phyloP scores from a whole-genome alignment of 495 filamentous ascomycete genomes.

The Aspergillus sclerotioniger region DNA sequence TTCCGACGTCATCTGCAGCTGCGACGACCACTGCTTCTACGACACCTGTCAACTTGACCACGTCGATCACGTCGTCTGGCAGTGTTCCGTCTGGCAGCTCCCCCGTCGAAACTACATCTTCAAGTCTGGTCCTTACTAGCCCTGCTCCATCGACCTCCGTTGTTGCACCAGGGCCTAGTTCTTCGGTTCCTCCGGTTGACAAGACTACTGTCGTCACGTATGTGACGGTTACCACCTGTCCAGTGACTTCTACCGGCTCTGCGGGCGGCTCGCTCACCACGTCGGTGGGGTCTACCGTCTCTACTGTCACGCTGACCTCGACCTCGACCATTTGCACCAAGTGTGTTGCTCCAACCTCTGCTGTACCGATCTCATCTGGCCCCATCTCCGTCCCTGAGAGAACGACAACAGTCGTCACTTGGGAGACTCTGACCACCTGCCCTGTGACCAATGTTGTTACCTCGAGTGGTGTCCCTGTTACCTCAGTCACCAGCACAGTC shows the following conservation, averaged over 20 bases:
- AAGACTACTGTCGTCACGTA: conserved; percentile 26
- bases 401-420: conserved; percentile 31
- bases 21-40: conserved; percentile 9
- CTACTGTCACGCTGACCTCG: conserved; percentile 28
- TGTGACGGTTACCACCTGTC: conserved; percentile 28
- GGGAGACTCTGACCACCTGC: conserved; percentile 43
- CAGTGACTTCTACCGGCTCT: conserved; percentile 32
- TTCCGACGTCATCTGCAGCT: conserved; percentile 11
- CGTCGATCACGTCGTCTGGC: not conserved
- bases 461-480: conserved; percentile 32
- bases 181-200: conserved; percentile 5
- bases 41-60: not conserved
- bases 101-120: conserved; percentile 7
- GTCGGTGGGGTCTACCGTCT: conserved; percentile 33
- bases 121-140: not conserved
- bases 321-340: conserved; percentile 31
- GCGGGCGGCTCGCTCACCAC: conserved; percentile 30
- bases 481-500: conserved; percentile 37
- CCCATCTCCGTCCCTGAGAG: not conserved
- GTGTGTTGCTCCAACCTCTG: conserved; percentile 10
- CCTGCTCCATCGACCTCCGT: not conserved
- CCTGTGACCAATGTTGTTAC: conserved; percentile 39
- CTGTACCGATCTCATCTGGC: conserved; percentile 7
- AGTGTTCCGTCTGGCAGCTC: conserved; percentile 14
- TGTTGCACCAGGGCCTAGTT: conserved; percentile 6